phyloP scores from a whole-genome alignment of 2,329 filamentous ascomycete genomes.

The Aspergillus nomiae region DNA sequence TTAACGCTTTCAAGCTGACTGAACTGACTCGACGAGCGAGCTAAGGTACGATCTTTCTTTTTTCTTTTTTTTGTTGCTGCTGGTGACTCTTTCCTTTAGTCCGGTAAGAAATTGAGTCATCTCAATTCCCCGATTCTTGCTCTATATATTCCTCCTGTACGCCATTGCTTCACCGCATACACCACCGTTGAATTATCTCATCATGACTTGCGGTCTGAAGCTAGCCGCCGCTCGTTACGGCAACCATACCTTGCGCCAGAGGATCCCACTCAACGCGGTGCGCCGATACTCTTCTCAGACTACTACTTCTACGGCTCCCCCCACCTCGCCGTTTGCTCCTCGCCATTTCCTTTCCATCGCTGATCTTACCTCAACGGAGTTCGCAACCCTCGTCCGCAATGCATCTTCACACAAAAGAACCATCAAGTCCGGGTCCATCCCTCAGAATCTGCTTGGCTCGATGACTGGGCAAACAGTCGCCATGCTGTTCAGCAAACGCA shows the following conservation, averaged over 20 bases:
- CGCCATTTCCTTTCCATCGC: conserved; percentile 91
- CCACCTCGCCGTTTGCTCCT: conserved; percentile 62
- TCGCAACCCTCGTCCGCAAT: conserved; percentile 80
- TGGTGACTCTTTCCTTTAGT: not conserved
- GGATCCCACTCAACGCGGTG: conserved; percentile 5
- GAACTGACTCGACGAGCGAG: not conserved
- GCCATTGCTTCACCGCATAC: not conserved
- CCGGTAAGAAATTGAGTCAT: not conserved
- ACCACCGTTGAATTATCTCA: not conserved
- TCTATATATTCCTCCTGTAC: not conserved
- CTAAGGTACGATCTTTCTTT: not conserved
- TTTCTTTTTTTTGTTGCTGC: not conserved
- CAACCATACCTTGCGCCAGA: conserved; percentile 9
- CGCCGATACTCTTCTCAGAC: conserved; percentile 9
- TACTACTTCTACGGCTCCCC: conserved; percentile 24
- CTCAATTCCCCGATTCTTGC: not conserved
- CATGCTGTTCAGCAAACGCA: conserved; percentile 96
- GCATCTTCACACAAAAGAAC: conserved; percentile 73
- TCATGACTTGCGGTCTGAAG: conserved; percentile 2
- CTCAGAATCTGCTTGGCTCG: conserved; percentile 60
- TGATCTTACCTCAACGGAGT: conserved; percentile 78
- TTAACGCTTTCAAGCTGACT: not conserved
- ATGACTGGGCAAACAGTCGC: conserved; percentile 80
- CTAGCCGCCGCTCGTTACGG: conserved; percentile 4
- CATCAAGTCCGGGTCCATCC: conserved; percentile 69